Evolutionary conservation across 1,284 basidiomycete species (phyloP), one percentile per base, ranked within the genome.

Genomic region (Leccinum fuscescens): DNA sequence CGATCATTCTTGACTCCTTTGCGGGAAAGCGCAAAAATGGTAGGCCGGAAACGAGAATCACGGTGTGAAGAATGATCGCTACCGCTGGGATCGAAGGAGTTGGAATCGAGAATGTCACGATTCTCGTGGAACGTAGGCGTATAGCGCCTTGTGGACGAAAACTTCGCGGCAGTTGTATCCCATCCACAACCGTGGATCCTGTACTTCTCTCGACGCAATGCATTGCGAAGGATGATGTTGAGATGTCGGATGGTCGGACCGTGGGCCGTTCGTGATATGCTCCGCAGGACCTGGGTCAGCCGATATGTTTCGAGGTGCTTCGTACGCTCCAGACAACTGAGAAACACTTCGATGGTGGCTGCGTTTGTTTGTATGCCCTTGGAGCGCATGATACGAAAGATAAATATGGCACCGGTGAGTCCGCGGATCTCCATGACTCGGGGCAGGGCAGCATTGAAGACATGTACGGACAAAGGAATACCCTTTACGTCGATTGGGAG

Each of bases 381-480:
- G 22, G 73, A 69, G 46, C 72, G 76, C 86, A 92, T 89, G 57
- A 86, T 76, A 24, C 72, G 72, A 60, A 86, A 73, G 46, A 88
- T 71, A 53, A 65, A 64, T 42, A 71, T 74, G 55, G 82, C 78
- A 37, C 76, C 79, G 35, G 72, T 62, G 46, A 89, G 69, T 42
- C 86, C 86, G 60, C 74, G 76, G 46, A 72, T 71, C 29, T 68
- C 69, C 57, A 89, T 70, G 11, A 82, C 59, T 35, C 82, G 82
- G 51, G 76, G 75, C 11, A 89, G 71, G 20, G 88, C 70, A 14
- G 83, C 78, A 66, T 91, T 90, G 74, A 88, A 81, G 17, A 88
- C 73, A 46, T 80, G 74, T 24, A 76, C 74, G 3, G 79, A 82
- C 24, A 82, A 82, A 37, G 42, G 56, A 20, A 84, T 67, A 42